A percentile compares a stretch with the other conserved stretches of the same genome.
phyloP scores from a whole-genome alignment of 75 land plant genomes.

The Cryptomeria japonica region DNA sequence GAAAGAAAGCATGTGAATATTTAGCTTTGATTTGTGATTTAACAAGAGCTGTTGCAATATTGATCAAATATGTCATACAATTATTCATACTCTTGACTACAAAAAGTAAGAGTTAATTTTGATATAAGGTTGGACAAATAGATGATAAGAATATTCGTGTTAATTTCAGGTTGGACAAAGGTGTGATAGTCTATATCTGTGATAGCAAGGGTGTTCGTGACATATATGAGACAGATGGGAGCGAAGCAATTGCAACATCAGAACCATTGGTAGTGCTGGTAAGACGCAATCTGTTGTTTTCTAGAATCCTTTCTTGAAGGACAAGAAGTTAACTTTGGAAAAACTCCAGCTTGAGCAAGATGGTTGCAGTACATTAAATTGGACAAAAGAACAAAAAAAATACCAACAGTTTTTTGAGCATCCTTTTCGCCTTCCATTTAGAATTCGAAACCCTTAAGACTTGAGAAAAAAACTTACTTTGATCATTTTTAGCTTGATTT shows the following conservation, averaged over 20 bases:
- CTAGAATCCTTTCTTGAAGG: not conserved
- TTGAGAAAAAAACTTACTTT: not conserved
- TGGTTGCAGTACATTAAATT: not conserved
- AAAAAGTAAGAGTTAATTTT: not conserved
- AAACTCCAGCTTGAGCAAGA: not conserved
- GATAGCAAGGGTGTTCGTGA: conserved; percentile 93
- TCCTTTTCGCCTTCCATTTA: not conserved
- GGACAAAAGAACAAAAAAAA: not conserved
- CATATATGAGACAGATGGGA: conserved; percentile 95
- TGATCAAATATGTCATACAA: not conserved
- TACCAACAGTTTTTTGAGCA: not conserved
- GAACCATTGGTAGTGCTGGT: conserved; percentile 97
- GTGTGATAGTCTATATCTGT: conserved; percentile 95
- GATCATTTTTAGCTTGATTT: not conserved
- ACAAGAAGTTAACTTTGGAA: not conserved
- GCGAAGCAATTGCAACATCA: conserved; percentile 57
- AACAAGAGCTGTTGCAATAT: not conserved
- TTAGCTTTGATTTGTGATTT: not conserved
- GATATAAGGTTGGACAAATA: conserved; percentile 88
- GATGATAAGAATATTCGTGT: conserved; percentile 27
- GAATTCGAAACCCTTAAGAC: not conserved
- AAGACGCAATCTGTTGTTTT: conserved; percentile 2
- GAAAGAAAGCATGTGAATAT: not conserved
- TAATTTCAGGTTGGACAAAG: conserved; percentile 83
- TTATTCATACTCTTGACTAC: not conserved